These are phyloP conservation scores for Coffea canephora DNA, from an alignment of 257 asterid species.

Conservation along the genomic window DNA sequence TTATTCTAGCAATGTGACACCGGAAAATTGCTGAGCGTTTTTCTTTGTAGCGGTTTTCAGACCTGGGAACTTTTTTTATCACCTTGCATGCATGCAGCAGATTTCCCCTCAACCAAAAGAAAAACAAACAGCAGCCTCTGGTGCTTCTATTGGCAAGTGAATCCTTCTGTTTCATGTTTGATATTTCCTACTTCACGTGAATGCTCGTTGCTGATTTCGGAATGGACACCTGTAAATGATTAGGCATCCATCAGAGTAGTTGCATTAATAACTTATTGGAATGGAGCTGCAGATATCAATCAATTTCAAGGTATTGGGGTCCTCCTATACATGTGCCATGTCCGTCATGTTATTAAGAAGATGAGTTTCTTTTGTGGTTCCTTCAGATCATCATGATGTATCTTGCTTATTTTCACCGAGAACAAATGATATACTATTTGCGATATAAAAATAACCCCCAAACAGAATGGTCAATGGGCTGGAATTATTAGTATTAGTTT, in stretches of 20 bases:
- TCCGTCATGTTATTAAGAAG: neutral
- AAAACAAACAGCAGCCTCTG: too few species aligned
- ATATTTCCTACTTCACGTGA: neutral
- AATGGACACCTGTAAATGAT: neutral
- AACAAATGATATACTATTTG: too few species aligned
- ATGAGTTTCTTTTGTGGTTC: neutral
- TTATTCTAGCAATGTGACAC: neutral
- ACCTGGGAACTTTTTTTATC: too few species aligned
- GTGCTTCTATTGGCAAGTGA: too few species aligned
- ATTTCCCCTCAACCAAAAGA: too few species aligned
- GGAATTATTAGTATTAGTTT: neutral
- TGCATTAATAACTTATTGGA: neutral
- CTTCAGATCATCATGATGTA: neutral
- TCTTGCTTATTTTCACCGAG: neutral
- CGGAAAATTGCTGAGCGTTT: neutral
- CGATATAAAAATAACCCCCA: neutral
- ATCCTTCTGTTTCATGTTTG: too few species aligned
- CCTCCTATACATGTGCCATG: constrained; percentile 7
- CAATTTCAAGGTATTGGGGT: constrained; percentile 4
- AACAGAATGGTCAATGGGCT: neutral
- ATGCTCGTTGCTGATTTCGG: neutral
- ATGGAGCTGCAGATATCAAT: constrained; percentile 9
- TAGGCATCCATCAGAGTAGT: neutral
- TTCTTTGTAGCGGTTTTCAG: neutral
- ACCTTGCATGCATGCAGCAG: too few species aligned